phyloP scores from a whole-genome alignment of 1,139 yeast genomes.

The Candida pseudocylindracea region DNA sequence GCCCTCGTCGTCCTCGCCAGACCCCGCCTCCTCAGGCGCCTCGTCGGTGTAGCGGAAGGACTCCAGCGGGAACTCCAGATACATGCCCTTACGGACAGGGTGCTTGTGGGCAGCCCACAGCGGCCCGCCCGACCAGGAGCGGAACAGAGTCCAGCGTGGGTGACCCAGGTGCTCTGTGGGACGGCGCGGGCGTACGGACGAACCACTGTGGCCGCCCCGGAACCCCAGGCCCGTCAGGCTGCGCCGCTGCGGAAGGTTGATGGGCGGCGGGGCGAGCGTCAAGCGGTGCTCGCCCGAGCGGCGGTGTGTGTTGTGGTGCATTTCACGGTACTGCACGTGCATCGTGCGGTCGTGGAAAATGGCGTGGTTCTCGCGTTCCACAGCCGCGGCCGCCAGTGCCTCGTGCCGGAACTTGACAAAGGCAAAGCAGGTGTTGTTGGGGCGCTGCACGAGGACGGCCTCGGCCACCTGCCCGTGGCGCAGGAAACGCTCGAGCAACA shows the following conservation, averaged over 20 bases:
- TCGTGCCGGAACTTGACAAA: conserved; percentile 43
- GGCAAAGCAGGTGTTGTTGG: conserved; percentile 33
- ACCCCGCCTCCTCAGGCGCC: too few relatives aligned
- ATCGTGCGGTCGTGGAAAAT: conserved; percentile 50
- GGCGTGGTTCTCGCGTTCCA: conserved; percentile 64
- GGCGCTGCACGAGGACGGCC: conserved; percentile 26
- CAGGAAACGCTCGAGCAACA: conserved; percentile 30
- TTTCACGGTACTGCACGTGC: conserved; percentile 66
- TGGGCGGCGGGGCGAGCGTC: conserved; percentile 56
- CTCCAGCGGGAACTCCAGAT: too few relatives aligned
- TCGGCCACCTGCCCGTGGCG: conserved; percentile 43
- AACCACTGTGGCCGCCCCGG: too few relatives aligned
- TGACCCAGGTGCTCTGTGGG: too few relatives aligned
- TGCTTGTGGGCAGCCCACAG: too few relatives aligned
- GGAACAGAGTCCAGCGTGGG: too few relatives aligned
- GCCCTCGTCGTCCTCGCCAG: too few relatives aligned
- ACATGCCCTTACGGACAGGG: too few relatives aligned
- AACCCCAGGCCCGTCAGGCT: too few relatives aligned
- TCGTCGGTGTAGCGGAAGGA: too few relatives aligned
- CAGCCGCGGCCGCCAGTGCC: conserved; percentile 64
- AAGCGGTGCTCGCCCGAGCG: conserved; percentile 6
- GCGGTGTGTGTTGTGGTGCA: conserved; percentile 11
- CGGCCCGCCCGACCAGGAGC: too few relatives aligned
- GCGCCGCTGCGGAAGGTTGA: conserved; percentile 14
- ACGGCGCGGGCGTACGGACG: too few relatives aligned